Conservation (phyloP, 1,139 yeast genomes). For the Geotrichum histeridarum region DNA sequence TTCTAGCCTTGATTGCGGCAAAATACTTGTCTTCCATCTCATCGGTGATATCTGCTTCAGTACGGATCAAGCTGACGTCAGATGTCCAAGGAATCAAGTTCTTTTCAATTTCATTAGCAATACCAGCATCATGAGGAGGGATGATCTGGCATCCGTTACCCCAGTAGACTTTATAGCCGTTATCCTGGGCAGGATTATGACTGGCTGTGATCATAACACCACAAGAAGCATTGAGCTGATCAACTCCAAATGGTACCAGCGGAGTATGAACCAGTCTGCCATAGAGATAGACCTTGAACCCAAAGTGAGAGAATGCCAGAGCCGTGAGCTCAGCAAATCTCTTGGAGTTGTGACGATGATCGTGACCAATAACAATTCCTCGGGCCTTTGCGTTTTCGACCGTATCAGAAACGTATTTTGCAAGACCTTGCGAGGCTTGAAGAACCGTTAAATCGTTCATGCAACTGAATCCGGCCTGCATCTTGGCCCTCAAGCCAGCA, state of each 20-base stretch:
- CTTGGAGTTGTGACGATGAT: conserved; percentile 77
- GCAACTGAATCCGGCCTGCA: conserved; percentile 86
- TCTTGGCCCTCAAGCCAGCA: conserved; percentile 79
- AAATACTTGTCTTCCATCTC: conserved; percentile 26
- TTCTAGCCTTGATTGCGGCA: conserved; percentile 19
- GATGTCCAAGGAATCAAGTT: conserved; percentile 59
- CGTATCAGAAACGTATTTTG: conserved; percentile 50
- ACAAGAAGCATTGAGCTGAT: conserved; percentile 55
- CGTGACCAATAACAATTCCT: conserved; percentile 79
- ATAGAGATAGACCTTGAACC: conserved; percentile 64
- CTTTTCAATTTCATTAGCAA: conserved; percentile 56
- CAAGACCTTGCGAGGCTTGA: conserved; percentile 90
- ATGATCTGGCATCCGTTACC: conserved; percentile 92
- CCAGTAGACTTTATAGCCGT: conserved; percentile 94
- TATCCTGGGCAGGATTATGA: conserved; percentile 89
- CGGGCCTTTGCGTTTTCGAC: conserved; percentile 36
- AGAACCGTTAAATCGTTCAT: conserved; percentile 87
- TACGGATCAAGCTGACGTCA: conserved; percentile 19
- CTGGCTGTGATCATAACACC: conserved; percentile 98
- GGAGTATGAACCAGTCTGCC: conserved; percentile 78
- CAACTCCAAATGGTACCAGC: conserved; percentile 82
- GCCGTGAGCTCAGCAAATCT: conserved; percentile 78
- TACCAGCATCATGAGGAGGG: conserved; percentile 78
- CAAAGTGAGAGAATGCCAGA: conserved; percentile 61
- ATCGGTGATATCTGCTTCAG: conserved; percentile 19